Evolutionary conservation across 2,329 filamentous ascomycete genomes (phyloP).

Genomic region (Leptographium radiaticola): DNA sequence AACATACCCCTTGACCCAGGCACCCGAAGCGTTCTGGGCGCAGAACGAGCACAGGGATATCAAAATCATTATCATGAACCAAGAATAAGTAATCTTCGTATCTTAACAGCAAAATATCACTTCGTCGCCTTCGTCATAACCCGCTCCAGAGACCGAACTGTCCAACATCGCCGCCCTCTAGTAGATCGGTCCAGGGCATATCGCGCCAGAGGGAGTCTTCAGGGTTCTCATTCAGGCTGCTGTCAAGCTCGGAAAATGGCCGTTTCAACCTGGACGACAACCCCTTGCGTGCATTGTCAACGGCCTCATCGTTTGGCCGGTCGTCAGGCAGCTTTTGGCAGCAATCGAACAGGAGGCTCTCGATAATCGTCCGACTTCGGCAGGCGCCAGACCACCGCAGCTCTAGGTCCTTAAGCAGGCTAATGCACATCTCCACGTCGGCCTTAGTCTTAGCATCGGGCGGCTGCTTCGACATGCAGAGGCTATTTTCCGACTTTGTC

Average conservation of each 20-base stretch:
- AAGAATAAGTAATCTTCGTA: slow-evolving; percentile 7
- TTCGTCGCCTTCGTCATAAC: not conserved
- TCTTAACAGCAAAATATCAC: not conserved
- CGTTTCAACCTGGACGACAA: not conserved
- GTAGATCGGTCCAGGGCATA: slow-evolving; percentile 1
- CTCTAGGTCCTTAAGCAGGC: slow-evolving; percentile 15
- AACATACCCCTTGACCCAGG: slow-evolving; percentile 13
- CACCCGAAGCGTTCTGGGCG: slow-evolving; percentile 12
- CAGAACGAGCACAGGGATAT: slow-evolving; percentile 13
- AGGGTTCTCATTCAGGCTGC: not conserved
- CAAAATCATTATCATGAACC: slow-evolving; percentile 15
- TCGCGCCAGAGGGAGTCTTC: slow-evolving; percentile 4
- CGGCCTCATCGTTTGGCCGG: not conserved
- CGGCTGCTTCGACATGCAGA: slow-evolving; percentile 10
- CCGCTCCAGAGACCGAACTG: not conserved
- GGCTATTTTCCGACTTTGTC: slow-evolving; percentile 1
- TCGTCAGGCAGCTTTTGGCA: not conserved
- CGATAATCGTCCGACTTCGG: slow-evolving; percentile 14
- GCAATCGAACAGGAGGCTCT: slow-evolving; percentile 11
- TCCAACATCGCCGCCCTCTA: not conserved
- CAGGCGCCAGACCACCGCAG: slow-evolving; percentile 14
- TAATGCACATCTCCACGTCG: slow-evolving; percentile 12
- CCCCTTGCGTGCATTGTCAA: not conserved
- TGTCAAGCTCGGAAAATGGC: not conserved
- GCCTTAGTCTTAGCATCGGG: not conserved